Percentiles rank a stretch among this genome's conserved stretches.
Conservation (phyloP, 2,329 filamentous ascomycete species). For the Pseudogymnoascus sp. region DNA sequence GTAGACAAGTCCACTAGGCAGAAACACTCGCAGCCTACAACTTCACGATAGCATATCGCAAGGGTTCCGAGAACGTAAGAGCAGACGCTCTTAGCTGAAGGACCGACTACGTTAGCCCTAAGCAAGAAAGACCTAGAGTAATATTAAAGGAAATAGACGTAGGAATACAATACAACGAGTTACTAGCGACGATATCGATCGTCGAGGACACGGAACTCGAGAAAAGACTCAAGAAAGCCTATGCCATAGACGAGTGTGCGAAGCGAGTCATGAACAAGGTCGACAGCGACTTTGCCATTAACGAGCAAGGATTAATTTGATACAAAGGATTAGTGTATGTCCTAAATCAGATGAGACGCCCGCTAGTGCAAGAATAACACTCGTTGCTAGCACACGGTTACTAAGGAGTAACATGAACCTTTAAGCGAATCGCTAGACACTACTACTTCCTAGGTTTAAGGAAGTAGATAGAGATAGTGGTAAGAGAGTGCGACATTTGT, state of each 20-base stretch:
- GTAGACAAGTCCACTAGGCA: slow-evolving; percentile 20
- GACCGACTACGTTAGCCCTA: background rate
- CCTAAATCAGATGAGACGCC: background rate
- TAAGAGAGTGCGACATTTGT: background rate
- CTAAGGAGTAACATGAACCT: background rate
- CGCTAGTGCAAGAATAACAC: background rate
- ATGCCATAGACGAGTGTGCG: background rate
- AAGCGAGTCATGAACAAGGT: background rate
- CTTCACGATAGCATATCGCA: slow-evolving; percentile 17
- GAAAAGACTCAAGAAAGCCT: background rate
- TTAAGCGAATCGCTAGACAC: background rate
- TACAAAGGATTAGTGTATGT: background rate
- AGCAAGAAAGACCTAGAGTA: background rate
- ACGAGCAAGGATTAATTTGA: background rate
- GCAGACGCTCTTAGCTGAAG: background rate
- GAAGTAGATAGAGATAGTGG: background rate
- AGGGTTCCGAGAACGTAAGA: background rate
- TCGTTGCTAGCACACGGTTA: background rate
- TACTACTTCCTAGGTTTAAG: background rate
- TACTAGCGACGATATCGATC: background rate
- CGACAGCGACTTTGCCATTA: background rate
- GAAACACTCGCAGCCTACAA: slow-evolving; percentile 18
- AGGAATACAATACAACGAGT: background rate
- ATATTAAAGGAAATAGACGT: background rate
- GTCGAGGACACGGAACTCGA: background rate